Evolutionary conservation across 495 filamentous ascomycete genomes (phyloP), one percentile per base, ranked within the genome.

Genomic region (Physcia stellaris): DNA sequence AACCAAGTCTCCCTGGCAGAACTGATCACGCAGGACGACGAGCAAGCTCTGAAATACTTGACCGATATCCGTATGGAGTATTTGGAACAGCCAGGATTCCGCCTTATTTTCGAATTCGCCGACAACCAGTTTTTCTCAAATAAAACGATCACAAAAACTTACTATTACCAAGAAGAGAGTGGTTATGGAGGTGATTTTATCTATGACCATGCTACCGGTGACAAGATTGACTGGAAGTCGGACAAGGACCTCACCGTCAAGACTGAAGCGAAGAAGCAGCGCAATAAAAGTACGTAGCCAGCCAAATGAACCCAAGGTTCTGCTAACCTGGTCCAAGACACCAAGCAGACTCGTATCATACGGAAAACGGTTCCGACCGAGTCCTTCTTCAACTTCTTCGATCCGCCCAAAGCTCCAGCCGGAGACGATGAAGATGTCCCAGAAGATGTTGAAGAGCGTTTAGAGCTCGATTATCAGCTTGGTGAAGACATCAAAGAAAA

Each of bases 401-500:
- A 82, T 24, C 92, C 90, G 4, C 92, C 92, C 2, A 83, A 84
- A 62, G 79, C 85, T 35, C 92, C 87, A 3, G 68, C 64, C 27
- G 77, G 77, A 32, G 75, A 76, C 30, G 80, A 86, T 37, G 86
- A 93, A 44, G 75, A 80, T 39, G 75, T 80, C 39, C 71, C 79
- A 24, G 79, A 75, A 27, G 92, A 96, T 53, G 92, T 99, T 43
- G 92, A 96, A 66, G 87, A 94, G 66, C 87, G 92, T 43, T 71
- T 99, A 19, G 92, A 99, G 66, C 78, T 99, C 36, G 92, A 99
- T 60, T 99, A 99, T 58, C 88, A 94, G 59, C 81, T 99, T 32
- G 92, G 92, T 39, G 92, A 99, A 64, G 92, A 99, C 58, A 95
- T 99, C 60, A 99, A 99, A 69, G 92, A 99, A 72, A 99, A 99